These are phyloP conservation scores for Aspergillus ellipticus DNA, from an alignment of 495 filamentous ascomycete species.

Conservation along the genomic window DNA sequence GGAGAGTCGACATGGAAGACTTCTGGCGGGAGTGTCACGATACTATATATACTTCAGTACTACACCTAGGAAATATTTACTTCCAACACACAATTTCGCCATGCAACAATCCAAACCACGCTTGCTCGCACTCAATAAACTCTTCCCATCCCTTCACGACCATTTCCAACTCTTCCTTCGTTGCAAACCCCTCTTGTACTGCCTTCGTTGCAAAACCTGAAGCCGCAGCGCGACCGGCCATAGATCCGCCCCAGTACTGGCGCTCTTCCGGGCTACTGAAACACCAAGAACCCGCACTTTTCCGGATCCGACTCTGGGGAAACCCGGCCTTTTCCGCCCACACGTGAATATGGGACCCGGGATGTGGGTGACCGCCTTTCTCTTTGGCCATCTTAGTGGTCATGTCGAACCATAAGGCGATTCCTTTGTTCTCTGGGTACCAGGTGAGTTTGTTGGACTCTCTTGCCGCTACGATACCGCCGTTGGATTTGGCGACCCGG, in stretches of 20 bases:
- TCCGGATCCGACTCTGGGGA: conserved; percentile 25
- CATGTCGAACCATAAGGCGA: conserved; percentile 38
- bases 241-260: conserved; percentile 45
- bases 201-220: conserved; percentile 38
- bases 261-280: conserved; percentile 43
- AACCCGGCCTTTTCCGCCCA: conserved; percentile 51
- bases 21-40: no score
- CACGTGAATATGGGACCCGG: conserved; percentile 43
- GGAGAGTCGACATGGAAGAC: no score
- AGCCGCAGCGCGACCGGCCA: conserved; percentile 37
- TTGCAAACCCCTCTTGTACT: conserved; percentile 37
- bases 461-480: conserved; percentile 52
- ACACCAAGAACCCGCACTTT: conserved; percentile 43
- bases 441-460: conserved; percentile 43
- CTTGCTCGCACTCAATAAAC: conserved; percentile 45
- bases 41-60: no score
- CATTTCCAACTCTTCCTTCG: conserved; percentile 31
- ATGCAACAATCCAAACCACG: conserved; percentile 50
- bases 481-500: conserved; percentile 41
- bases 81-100: conserved; percentile 53
- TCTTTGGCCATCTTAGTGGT: conserved; percentile 28
- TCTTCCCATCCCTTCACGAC: conserved; percentile 41
- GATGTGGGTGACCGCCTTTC: conserved; percentile 45
- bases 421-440: conserved; percentile 45
- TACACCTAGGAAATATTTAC: no score